Evolutionary conservation across 2,329 filamentous ascomycete species (phyloP), one percentile per base, ranked within the genome.

Genomic region (Colletotrichum incanum): DNA sequence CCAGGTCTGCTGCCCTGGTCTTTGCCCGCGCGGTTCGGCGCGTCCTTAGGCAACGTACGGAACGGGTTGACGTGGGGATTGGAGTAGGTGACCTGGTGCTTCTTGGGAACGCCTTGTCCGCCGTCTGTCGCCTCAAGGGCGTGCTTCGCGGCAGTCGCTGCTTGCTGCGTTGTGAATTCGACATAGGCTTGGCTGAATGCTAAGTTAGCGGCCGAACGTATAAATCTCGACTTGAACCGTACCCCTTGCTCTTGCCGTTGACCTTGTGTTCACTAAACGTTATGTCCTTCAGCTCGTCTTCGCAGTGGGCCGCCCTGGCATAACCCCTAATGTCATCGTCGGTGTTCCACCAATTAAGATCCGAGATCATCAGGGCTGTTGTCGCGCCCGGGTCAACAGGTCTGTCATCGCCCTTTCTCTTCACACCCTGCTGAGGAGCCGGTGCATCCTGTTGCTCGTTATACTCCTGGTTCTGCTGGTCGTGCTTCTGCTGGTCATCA

Each of bases 241-340:
- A 97, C 95, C 96, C 96, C 86, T 98, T 98, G 84, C 94, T 98
- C 85, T 99, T 99, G 76, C 96, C 96, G 76, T 99, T 99, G 59
- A 98, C 95, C 81, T 99, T 99, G 83, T 98, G 96, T 81, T 99
- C 96, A 78, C 94, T 98, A 81, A 98, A 99, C 0, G 95, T 98
- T 63, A 99, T 91, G 73, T 98, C 96, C 78, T 94, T 95, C 23
- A 98, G 85, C 78, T 98, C 94, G 56, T 92, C 89, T 81, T 98
- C 96, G 76, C 91, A 94, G 2, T 89, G 90, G n/a, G 93, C 94
- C 75, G 93, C 89, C 75, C 91, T 91, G 31, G 93, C 88, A 94
- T 95, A 98, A 62, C 93, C 93, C 65, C 96, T 93, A 68, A 99
- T 90, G 77, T 98, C 95, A 79, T 99, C 96, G 79, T 99, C 96